These are phyloP conservation scores for Aspergillus coremiiformis DNA, from an alignment of 495 filamentous ascomycete genomes.

Conservation along the genomic window DNA sequence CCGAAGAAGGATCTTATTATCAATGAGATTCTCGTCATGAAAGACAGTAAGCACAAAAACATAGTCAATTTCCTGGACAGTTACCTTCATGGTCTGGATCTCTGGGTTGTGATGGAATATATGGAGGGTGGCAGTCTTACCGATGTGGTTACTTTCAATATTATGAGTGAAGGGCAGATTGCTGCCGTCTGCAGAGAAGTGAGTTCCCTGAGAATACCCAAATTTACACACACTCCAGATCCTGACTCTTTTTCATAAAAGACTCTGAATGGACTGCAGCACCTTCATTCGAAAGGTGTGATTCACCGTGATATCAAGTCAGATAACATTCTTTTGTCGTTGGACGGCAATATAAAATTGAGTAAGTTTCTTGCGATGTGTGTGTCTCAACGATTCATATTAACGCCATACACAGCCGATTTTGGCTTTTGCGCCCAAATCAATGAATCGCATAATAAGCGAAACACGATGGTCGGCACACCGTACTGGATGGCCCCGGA, in stretches of 20 bases:
- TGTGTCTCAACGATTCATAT: constrained; percentile 6
- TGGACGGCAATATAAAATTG: constrained; percentile 95
- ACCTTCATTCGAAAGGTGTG: constrained; percentile 93
- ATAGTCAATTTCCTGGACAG: constrained; percentile 99
- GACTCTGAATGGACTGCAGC: constrained; percentile 85
- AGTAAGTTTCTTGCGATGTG: constrained; percentile 52
- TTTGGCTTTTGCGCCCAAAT: constrained; percentile 99
- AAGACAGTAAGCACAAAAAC: constrained; percentile 95
- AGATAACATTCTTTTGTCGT: constrained; percentile 90
- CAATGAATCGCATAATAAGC: constrained; percentile 93
- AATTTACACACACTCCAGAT: neutral
- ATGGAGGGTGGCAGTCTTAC: constrained; percentile 98
- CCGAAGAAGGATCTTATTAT: constrained; percentile 99
- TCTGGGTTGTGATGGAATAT: constrained; percentile 99
- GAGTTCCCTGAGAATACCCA: constrained; percentile 13
- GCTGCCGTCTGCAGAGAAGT: constrained; percentile 90
- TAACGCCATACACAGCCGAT: constrained; percentile 63
- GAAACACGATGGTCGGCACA: constrained; percentile 98
- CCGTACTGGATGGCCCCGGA: constrained; percentile 99
- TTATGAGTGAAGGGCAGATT: constrained; percentile 97
- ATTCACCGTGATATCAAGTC: constrained; percentile 99
- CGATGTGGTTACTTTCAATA: constrained; percentile 97
- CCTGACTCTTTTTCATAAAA: constrained; percentile 18
- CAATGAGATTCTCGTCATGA: constrained; percentile 98
- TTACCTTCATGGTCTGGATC: constrained; percentile 76